Base-by-base conservation (phyloP, 164 flowering plant genomes). In the Berberis vulgaris region DNA sequence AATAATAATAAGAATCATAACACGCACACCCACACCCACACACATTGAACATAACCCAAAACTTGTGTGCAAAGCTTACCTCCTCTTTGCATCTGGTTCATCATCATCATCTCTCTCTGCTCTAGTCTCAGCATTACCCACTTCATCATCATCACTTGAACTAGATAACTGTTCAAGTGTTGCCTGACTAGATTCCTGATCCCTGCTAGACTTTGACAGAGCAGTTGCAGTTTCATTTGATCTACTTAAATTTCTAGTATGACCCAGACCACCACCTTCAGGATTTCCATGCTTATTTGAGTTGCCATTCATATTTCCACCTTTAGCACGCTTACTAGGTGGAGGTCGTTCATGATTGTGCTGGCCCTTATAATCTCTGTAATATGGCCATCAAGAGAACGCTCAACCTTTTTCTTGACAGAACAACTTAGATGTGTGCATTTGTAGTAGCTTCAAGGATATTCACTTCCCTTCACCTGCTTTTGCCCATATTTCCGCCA, bases 401-500 rank as follows among this genome's bases (percentile, higher is more conserved):
- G 84, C 71, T 91, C 97, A 45, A 94, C 95, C 72, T 91, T 88
- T 77, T 94, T 94, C 82, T 86, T 94, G 42, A 91, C 97, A 50
- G 84, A 87, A 72, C 99, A 94, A 65, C 73, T 80, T 47, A 70
- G 68, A 72, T 81, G 80, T 10, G 96, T 84, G 59, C 99, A 94
- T 73, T 86, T 91, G 73, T 94, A 94, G 68, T 94, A 94, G 78
- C 97, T 91, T 60, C 97, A 76, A 54, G 97, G 97, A 76, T 69
- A 87, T 63, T 87, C 97, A 69, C 93, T 87, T 5, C 93, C 95
- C 70, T 94, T 94, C 59, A 94, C 97, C 66, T 85, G 93, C 78
- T 94, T 91, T 81, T 91, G 97, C 54, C 99, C 99, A 74, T 91
- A 94, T 65, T 94, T 94, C 61, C 97, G 75, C 99, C 99, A 94